Conservation (phyloP, 306 rosid species). For the Begonia fuchsioides region DNA sequence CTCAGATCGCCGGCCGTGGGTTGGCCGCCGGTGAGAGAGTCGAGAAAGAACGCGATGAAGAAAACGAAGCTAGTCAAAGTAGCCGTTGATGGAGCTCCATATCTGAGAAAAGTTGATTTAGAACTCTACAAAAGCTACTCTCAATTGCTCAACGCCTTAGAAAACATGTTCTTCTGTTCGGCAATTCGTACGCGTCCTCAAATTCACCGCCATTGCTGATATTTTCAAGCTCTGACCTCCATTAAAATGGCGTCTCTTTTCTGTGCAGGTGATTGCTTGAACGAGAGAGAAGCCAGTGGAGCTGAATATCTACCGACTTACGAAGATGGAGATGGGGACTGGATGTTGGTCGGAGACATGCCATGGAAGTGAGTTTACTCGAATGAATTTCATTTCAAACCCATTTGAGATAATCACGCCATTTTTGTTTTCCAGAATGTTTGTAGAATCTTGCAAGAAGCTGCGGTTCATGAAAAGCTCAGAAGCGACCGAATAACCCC, state of each 20-base stretch:
- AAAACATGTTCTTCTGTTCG: constrained; percentile 46
- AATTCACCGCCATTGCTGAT: no score
- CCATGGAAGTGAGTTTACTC: constrained; percentile 55
- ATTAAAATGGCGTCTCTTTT: no score
- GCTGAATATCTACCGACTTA: constrained; percentile 49
- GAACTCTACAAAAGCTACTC: constrained; percentile 36
- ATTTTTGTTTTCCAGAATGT: constrained; percentile 28
- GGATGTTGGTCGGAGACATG: constrained; percentile 81
- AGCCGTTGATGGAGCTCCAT: constrained; percentile 89
- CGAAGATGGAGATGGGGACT: constrained; percentile 67
- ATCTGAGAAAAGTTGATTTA: constrained; percentile 72
- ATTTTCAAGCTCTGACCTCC: no score
- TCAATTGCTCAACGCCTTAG: constrained; percentile 50
- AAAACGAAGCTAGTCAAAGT: constrained; percentile 45
- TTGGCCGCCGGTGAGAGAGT: constrained; percentile 93
- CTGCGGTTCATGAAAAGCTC: constrained; percentile 48
- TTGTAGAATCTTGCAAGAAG: constrained; percentile 59
- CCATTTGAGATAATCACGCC: no score
- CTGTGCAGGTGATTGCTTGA: constrained; percentile 27
- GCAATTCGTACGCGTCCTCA: constrained; percentile 28
- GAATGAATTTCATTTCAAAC: no score
- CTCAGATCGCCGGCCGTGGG: constrained; percentile 35
- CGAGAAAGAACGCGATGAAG: constrained; percentile 37
- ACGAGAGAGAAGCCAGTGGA: constrained; percentile 34
- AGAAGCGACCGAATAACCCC: constrained; percentile 35